Base-by-base conservation (phyloP, 768 basidiomycete species). In the Boletus eberwhitei region DNA sequence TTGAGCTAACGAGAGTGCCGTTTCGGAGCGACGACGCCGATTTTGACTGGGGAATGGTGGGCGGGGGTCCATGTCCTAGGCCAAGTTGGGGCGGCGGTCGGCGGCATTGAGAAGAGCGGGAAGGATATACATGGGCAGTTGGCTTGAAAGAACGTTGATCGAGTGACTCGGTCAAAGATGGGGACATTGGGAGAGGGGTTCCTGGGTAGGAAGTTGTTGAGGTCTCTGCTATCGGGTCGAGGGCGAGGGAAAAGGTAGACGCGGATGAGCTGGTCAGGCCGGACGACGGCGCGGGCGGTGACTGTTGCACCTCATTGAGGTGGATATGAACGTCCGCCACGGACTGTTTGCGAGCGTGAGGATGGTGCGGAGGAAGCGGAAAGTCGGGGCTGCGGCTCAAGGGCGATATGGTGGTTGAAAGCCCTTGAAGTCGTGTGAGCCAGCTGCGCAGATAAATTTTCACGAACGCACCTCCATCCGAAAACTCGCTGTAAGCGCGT, bases 291-390 rank as follows among this genome's bases (percentile, higher is more conserved):
- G 53, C 31, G 5, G 50, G 59, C 14, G 59, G 48, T 1, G 62
- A 41, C 37, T 59, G 64, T 52, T 64, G 59, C n/a, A 64, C 56
- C 58, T 71, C 71, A 34, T 71, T 66, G 24, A 74, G 48, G 42
- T 71, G 71, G 8, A 71, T 51, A 17, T 74, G 75, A 2, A 79
- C 81, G 59, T 87, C 85, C 12, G 83, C 53, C 4, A 88, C 70
- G 17, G 88, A 91, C 19, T 82, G 76, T 66, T 90, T 91, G 34
- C 89, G 82, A 0, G 87, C 89, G 57, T 91, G 89, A 0, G 89
- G 89, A 62, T 91, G 89, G 39, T 81, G 77, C 1, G 82, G 73
- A 1, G 81, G 73, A 0, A 86, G 72, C 7, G 80, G 73, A 24
- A 87, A 77, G 11, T 78, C 63, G 41, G 80, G 71, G 2, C 78